A percentile compares a stretch with the other conserved stretches of the same genome.
These are phyloP conservation scores for Lodderomyces parapsilosis DNA, from an alignment of 1,139 yeast species.

Conservation along the genomic window DNA sequence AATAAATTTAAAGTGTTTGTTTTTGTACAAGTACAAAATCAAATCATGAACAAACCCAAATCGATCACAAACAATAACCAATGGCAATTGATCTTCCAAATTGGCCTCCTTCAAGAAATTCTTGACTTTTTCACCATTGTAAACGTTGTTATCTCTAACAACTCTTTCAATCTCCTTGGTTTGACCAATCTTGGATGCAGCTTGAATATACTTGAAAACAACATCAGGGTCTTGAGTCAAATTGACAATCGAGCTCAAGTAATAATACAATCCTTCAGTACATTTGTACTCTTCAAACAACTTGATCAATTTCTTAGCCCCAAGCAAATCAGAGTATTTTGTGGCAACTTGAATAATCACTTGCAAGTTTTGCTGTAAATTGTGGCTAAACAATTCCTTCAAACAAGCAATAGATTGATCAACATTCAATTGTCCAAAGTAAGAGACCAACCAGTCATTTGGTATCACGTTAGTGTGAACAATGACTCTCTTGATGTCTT, in stretches of 20 bases:
- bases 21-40: constrained; percentile 88
- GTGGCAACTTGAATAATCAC: constrained; percentile 96
- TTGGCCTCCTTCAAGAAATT: constrained; percentile 93
- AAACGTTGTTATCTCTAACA: constrained; percentile 90
- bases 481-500: constrained; percentile 92
- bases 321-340: constrained; percentile 91
- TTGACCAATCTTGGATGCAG: constrained; percentile 90
- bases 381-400: constrained; percentile 78
- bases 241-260: constrained; percentile 89
- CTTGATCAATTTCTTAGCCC: constrained; percentile 80
- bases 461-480: constrained; percentile 85
- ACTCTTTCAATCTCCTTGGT: constrained; percentile 92
- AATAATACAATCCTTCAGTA: constrained; percentile 90
- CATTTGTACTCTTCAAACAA: constrained; percentile 92
- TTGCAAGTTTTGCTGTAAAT: constrained; percentile 86
- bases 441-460: constrained; percentile 89
- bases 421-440: constrained; percentile 91
- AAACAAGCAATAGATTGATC: constrained; percentile 90
- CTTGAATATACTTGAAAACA: constrained; percentile 91
- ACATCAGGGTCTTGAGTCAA: constrained; percentile 93
- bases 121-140: constrained; percentile 96
- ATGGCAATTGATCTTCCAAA: constrained; percentile 92
- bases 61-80: constrained; percentile 94
- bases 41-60: constrained; percentile 90
- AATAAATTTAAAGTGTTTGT: constrained; percentile 91